phyloP scores from a whole-genome alignment of 352 stramenopile species.

The Phytophthora ohioensis region DNA sequence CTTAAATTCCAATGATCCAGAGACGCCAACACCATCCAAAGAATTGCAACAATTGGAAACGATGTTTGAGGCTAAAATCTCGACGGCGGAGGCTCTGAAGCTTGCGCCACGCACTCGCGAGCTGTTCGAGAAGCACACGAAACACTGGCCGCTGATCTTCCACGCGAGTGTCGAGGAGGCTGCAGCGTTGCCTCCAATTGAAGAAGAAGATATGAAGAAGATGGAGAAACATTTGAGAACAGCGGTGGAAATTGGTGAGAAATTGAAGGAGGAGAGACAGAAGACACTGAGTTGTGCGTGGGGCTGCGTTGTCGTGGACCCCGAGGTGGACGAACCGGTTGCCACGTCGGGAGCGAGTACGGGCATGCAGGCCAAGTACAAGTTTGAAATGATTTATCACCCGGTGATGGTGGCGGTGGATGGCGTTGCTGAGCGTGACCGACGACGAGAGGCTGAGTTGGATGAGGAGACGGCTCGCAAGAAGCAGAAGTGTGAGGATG shows the following conservation, averaged over 20 bases:
- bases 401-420: conserved; percentile 78
- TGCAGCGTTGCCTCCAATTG: conserved; percentile 49
- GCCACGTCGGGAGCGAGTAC: conserved; percentile 37
- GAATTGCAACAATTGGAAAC: conserved; percentile 40
- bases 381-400: conserved; percentile 69
- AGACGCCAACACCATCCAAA: conserved; percentile 9
- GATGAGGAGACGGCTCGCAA: conserved; percentile 36
- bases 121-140: conserved; percentile 68
- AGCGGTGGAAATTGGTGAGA: conserved; percentile 35
- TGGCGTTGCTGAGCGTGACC: conserved; percentile 68
- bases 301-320: conserved; percentile 69
- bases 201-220: conserved; percentile 40
- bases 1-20: conserved; percentile 13
- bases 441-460: conserved; percentile 39
- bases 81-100: conserved; percentile 64
- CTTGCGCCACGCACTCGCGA: conserved; percentile 62
- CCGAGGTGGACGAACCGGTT: conserved; percentile 37
- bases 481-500: conserved; percentile 41
- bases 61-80: conserved; percentile 59
- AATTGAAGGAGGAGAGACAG: conserved; percentile 25
- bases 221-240: conserved; percentile 40
- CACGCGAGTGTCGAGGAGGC: conserved; percentile 71
- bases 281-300: conserved; percentile 45
- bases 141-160: conserved; percentile 80
- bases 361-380: conserved; percentile 32